Evolutionary conservation across 176 grass and related monocot species (phyloP).

Genomic region (Oryza coarctata): DNA sequence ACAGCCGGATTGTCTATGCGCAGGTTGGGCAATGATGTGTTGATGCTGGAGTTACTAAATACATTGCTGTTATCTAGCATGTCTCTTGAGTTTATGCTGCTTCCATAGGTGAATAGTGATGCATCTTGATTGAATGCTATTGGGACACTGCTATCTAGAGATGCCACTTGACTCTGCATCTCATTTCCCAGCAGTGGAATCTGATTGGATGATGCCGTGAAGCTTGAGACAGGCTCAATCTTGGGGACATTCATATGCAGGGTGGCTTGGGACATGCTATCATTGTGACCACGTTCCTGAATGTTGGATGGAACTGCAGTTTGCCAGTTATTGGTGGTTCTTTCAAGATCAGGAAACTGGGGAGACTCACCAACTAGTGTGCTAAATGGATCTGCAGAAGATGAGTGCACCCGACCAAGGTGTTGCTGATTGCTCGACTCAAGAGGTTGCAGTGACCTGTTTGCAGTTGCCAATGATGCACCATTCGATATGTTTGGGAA

Average conservation of each 20-base stretch:
- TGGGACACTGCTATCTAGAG: constrained; percentile 35
- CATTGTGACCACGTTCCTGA: constrained; percentile 45
- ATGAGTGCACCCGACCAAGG: constrained; percentile 39
- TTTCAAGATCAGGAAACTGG: constrained; percentile 51
- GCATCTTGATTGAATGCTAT: constrained; percentile 37
- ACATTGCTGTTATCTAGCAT: constrained; percentile 36
- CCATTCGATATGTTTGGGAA: constrained; percentile 50
- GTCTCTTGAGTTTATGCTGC: constrained; percentile 40
- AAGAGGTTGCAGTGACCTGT: constrained; percentile 36
- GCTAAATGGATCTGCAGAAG: constrained; percentile 43
- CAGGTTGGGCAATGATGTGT: constrained; percentile 48
- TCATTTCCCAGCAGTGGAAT: constrained; percentile 50
- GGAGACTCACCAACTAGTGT: constrained; percentile 36
- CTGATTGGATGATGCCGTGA: constrained; percentile 35
- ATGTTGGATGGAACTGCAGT: constrained; percentile 42
- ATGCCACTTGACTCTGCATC: constrained; percentile 31
- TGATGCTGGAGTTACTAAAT: constrained; percentile 52
- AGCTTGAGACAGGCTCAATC: constrained; percentile 37
- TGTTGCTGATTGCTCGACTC: constrained; percentile 43
- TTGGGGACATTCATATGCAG: constrained; percentile 32
- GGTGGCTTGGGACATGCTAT: constrained; percentile 42
- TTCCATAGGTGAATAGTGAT: constrained; percentile 39
- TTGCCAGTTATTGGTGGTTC: constrained; percentile 54
- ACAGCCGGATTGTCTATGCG: constrained; percentile 29
- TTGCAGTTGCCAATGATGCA: constrained; percentile 28